A percentile compares a stretch with the other conserved stretches of the same genome.
Conservation (phyloP, 345 rosid species). For the Luvunga scandens region DNA sequence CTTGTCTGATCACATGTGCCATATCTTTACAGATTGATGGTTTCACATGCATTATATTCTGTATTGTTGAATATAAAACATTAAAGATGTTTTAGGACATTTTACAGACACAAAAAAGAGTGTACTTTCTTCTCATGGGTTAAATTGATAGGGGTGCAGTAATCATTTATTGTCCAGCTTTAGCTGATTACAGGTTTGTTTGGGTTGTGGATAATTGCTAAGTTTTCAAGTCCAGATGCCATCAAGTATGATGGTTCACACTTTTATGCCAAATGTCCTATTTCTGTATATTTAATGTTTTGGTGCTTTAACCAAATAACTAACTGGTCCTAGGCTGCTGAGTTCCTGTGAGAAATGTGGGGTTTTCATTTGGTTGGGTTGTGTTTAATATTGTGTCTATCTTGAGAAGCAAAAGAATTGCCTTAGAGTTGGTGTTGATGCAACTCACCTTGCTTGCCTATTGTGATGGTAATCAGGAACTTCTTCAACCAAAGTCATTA, state of each 20-base stretch:
- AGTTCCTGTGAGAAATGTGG: neutral
- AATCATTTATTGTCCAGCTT: neutral
- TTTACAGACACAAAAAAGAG: neutral
- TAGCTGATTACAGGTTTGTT: neutral
- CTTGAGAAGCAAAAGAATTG: neutral
- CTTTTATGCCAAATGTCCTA: neutral
- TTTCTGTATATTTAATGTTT: neutral
- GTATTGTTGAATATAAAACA: neutral
- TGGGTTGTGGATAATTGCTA: neutral
- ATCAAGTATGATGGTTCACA: neutral
- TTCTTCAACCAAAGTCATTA: too few species aligned
- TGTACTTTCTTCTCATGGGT: neutral
- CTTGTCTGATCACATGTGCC: neutral
- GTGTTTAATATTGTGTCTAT: neutral
- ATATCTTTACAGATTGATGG: neutral
- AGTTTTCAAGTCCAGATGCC: neutral
- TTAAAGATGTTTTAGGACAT: neutral
- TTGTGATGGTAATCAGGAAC: too few species aligned
- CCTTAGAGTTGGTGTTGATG: neutral
- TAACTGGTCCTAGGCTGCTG: too few species aligned
- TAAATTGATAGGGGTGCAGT: neutral
- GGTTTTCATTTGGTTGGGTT: neutral
- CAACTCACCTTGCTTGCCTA: neutral
- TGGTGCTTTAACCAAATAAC: neutral
- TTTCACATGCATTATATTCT: neutral